These are phyloP conservation scores for Phialophora macrospora DNA, from an alignment of 2,329 filamentous ascomycete genomes.

Conservation along the genomic window DNA sequence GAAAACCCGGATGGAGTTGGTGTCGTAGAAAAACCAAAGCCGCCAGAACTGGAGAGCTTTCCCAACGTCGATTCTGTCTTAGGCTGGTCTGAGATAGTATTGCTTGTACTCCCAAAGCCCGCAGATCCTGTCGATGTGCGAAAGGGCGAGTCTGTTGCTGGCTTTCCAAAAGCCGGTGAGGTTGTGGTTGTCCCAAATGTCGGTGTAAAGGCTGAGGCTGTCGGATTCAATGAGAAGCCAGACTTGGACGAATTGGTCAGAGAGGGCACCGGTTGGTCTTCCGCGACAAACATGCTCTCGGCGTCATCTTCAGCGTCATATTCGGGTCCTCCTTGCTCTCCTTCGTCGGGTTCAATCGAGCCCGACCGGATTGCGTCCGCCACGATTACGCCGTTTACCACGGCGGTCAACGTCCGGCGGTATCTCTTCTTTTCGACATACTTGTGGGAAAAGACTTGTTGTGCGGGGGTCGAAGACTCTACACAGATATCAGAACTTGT, in stretches of 20 bases:
- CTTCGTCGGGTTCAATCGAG: constrained; percentile 52
- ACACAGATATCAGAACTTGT: constrained; percentile 39
- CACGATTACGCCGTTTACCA: constrained; percentile 63
- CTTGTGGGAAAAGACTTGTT: constrained; percentile 59
- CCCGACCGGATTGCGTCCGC: constrained; percentile 56
- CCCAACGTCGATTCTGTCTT: constrained; percentile 7
- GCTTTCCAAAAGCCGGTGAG: constrained; percentile 21
- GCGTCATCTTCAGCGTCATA: constrained; percentile 44
- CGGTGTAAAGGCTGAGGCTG: constrained; percentile 32
- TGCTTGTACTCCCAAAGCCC: constrained; percentile 20
- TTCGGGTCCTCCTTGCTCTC: constrained; percentile 45
- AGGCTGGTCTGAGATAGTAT: neutral
- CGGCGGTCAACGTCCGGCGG: constrained; percentile 59
- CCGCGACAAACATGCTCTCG: constrained; percentile 40
- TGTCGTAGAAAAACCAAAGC: constrained; percentile 4
- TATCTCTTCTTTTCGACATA: constrained; percentile 65
- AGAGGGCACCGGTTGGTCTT: constrained; percentile 11
- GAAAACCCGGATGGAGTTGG: neutral
- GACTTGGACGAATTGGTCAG: constrained; percentile 15
- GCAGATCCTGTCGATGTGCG: constrained; percentile 11
- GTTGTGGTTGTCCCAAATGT: constrained; percentile 21
- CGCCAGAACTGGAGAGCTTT: constrained; percentile 4
- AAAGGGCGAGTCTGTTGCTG: constrained; percentile 16
- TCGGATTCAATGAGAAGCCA: constrained; percentile 25
- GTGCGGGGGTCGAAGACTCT: constrained; percentile 39